Conservation (phyloP, 805 yeast species). For the Brettanomyces anomalus region DNA sequence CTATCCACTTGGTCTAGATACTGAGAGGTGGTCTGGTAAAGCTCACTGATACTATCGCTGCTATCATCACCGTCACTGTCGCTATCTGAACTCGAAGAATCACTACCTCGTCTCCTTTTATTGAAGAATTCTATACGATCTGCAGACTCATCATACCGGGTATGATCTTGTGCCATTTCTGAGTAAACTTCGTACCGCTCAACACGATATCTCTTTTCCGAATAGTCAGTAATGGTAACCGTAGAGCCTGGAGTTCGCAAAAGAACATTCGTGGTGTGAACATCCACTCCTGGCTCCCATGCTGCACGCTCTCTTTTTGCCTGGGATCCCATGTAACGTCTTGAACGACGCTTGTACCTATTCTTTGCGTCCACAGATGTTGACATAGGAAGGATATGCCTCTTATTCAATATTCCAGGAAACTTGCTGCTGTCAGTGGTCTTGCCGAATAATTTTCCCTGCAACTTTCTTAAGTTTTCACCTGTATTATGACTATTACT, state of each 20-base stretch:
- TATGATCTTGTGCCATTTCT: conserved; percentile 11
- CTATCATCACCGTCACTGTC: neutral
- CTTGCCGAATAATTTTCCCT: neutral
- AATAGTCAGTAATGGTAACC: conserved; percentile 45
- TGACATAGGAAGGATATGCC: neutral
- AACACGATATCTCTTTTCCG: conserved; percentile 33
- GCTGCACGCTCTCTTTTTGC: conserved; percentile 34
- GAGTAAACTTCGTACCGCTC: conserved; percentile 32
- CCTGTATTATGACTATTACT: neutral
- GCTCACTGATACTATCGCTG: neutral
- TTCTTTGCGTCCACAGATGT: no score
- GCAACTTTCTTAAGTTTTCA: neutral
- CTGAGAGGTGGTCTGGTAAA: conserved; percentile 1
- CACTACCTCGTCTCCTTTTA: neutral
- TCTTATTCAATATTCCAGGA: neutral
- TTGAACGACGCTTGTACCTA: conserved; percentile 5
- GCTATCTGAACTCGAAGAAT: neutral
- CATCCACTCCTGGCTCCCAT: conserved; percentile 55
- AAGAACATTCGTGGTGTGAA: conserved; percentile 40
- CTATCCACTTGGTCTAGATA: conserved; percentile 12
- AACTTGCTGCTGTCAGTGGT: neutral
- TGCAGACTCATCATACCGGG: neutral
- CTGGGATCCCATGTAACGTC: conserved; percentile 29
- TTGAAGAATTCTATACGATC: conserved; percentile 2
- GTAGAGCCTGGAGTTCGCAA: conserved; percentile 45